Conservation (phyloP, 768 basidiomycete species). For the Boletus insuetus region DNA sequence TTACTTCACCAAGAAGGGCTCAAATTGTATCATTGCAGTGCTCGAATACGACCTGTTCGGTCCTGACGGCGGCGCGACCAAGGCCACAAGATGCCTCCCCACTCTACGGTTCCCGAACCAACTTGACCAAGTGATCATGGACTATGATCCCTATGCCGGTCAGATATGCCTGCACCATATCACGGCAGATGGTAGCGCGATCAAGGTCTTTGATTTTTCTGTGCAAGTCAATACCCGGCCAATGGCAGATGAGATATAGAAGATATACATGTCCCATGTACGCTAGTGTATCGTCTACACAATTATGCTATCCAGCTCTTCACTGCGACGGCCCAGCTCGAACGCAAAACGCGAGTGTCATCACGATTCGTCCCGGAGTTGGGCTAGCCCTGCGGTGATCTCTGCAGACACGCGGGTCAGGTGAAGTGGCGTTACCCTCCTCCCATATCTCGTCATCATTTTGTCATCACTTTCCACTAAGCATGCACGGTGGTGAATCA, state of each 20-base stretch:
- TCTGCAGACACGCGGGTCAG: no score
- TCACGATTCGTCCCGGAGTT: no score
- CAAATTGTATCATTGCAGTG: background rate
- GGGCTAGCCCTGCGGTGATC: no score
- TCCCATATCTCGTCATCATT: background rate
- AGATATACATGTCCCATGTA: no score
- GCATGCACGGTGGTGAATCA: background rate
- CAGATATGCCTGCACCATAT: slow-evolving; percentile 7
- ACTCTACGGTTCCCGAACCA: background rate
- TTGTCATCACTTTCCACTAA: background rate
- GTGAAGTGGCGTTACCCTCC: no score
- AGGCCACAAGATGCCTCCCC: background rate
- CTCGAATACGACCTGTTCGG: slow-evolving; percentile 5
- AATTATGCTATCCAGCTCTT: no score
- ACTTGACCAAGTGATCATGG: background rate
- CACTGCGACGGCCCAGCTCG: no score
- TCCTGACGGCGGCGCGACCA: background rate
- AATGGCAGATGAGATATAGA: no score
- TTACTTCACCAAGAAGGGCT: background rate
- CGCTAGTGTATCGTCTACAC: no score
- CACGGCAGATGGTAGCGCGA: background rate
- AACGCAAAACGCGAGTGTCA: no score
- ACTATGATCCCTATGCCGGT: slow-evolving; percentile 23
- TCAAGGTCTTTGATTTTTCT: slow-evolving; percentile 18
- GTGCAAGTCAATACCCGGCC: background rate